A percentile compares a stretch with the other conserved stretches of the same genome.
Conservation (phyloP, 441 rosid genomes). For the Gossypium davidsonii region DNA sequence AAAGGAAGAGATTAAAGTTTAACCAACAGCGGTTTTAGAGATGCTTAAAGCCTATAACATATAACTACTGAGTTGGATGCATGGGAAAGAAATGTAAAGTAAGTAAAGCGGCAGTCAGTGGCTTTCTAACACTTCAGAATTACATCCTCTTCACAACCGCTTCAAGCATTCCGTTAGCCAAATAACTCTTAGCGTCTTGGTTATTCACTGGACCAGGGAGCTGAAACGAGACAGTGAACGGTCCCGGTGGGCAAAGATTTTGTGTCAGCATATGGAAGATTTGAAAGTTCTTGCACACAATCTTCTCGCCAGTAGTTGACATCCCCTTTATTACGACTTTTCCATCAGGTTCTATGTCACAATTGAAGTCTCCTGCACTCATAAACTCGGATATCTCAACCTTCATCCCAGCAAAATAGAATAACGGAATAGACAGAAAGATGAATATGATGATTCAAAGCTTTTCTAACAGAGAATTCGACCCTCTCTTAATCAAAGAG, state of each 20-base stretch:
- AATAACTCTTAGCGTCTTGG: conserved; percentile 37
- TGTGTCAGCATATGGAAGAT: conserved; percentile 62
- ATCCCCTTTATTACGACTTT: conserved; percentile 54
- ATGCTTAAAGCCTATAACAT: neutral
- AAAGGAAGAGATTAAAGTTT: neutral
- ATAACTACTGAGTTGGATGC: neutral
- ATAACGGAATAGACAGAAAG: neutral
- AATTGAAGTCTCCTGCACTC: conserved; percentile 41
- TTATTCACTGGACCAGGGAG: conserved; percentile 73
- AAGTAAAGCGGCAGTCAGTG: neutral
- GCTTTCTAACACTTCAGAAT: neutral
- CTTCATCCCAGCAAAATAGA: neutral
- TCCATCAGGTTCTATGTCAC: conserved; percentile 57
- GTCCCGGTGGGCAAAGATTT: conserved; percentile 66
- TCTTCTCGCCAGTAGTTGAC: conserved; percentile 67
- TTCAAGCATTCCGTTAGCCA: conserved; percentile 61
- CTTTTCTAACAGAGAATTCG: neutral
- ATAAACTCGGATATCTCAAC: neutral
- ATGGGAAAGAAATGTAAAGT: neutral
- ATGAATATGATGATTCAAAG: neutral
- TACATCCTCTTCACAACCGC: conserved; percentile 44
- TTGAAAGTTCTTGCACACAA: conserved; percentile 49
- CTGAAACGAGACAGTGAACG: conserved; percentile 52
- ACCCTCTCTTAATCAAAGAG: neutral
- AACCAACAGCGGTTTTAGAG: neutral